Evolutionary conservation across 768 basidiomycete species (phyloP).

Genomic region (Podaxis mareebaensis): DNA sequence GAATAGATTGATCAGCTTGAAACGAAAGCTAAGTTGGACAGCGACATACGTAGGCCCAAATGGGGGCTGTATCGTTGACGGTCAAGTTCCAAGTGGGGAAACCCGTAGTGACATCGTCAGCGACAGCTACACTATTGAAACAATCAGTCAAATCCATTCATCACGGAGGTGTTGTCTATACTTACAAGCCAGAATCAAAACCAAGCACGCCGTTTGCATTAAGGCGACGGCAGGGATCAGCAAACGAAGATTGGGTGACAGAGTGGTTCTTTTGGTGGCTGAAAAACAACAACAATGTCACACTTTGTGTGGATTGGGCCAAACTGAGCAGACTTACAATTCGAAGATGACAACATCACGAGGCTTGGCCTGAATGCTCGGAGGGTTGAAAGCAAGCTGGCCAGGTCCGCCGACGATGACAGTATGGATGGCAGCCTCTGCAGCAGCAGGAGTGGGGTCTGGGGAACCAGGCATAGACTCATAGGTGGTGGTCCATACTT

Average conservation of each 20-base stretch:
- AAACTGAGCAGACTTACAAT: conserved; percentile 41
- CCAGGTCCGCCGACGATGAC: conserved; percentile 56
- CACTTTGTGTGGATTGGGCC: conserved; percentile 2
- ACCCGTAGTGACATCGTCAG: conserved; percentile 34
- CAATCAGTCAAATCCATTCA: conserved; percentile 5
- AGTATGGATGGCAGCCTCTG: conserved; percentile 46
- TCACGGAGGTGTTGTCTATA: conserved; percentile 5
- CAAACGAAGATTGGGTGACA: conserved; percentile 63
- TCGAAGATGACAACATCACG: conserved; percentile 60
- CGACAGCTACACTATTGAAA: conserved; percentile 38
- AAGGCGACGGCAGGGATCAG: conserved; percentile 53
- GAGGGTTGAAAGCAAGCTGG: conserved; percentile 50
- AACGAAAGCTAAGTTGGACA: neutral
- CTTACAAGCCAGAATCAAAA: conserved; percentile 62
- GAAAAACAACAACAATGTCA: conserved; percentile 14
- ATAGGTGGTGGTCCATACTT: conserved; percentile 60
- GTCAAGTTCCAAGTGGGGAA: conserved; percentile 60
- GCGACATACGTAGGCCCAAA: conserved; percentile 55
- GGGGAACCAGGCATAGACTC: conserved; percentile 56
- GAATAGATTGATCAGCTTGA: conserved; percentile 9
- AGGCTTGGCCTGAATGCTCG: conserved; percentile 47
- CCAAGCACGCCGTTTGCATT: conserved; percentile 40
- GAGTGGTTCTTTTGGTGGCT: conserved; percentile 71
- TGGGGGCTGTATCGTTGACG: conserved; percentile 56
- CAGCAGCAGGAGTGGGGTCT: conserved; percentile 50